phyloP scores from a whole-genome alignment of 2,329 filamentous ascomycete genomes.

The Colletotrichum sidae region DNA sequence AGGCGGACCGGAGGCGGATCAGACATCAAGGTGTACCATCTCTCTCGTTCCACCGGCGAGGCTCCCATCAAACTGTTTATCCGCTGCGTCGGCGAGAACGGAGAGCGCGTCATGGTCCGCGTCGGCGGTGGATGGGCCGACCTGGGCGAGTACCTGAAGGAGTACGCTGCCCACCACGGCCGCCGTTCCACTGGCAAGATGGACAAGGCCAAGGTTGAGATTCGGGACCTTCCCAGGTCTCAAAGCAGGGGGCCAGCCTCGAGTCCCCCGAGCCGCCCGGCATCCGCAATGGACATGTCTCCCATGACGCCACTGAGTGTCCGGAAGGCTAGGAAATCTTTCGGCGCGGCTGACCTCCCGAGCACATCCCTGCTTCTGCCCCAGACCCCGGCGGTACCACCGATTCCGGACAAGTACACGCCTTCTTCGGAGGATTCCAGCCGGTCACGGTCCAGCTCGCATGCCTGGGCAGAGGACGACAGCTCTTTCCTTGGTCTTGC shows the following conservation, averaged over 20 bases:
- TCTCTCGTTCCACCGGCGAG: slow-evolving; percentile 85
- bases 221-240: slow-evolving; percentile 60
- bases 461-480: slow-evolving; percentile 69
- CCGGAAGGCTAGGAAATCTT: slow-evolving; percentile 64
- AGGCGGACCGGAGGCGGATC: slow-evolving; percentile 66
- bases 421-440: slow-evolving; percentile 58
- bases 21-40: slow-evolving; percentile 92
- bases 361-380: slow-evolving; percentile 46
- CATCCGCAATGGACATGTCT: slow-evolving; percentile 50
- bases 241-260: slow-evolving; percentile 40
- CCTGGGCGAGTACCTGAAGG: slow-evolving; percentile 91
- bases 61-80: slow-evolving; percentile 96
- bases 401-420: slow-evolving; percentile 50
- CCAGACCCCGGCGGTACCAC: slow-evolving; percentile 56
- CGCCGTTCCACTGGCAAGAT: slow-evolving; percentile 66
- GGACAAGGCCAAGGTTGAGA: slow-evolving; percentile 65
- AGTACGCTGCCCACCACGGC: slow-evolving; percentile 93
- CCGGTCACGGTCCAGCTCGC: slow-evolving; percentile 64
- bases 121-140: slow-evolving; percentile 99
- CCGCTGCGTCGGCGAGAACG: slow-evolving; percentile 87
- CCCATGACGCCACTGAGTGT: slow-evolving; percentile 64
- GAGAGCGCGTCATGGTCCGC: slow-evolving; percentile 96
- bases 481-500: slow-evolving; percentile 74
- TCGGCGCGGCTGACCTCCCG: slow-evolving; percentile 48
- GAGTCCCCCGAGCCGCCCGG: slow-evolving; percentile 50